phyloP scores from a whole-genome alignment of 805 yeast species.

The Scheffersomyces lignosus region DNA sequence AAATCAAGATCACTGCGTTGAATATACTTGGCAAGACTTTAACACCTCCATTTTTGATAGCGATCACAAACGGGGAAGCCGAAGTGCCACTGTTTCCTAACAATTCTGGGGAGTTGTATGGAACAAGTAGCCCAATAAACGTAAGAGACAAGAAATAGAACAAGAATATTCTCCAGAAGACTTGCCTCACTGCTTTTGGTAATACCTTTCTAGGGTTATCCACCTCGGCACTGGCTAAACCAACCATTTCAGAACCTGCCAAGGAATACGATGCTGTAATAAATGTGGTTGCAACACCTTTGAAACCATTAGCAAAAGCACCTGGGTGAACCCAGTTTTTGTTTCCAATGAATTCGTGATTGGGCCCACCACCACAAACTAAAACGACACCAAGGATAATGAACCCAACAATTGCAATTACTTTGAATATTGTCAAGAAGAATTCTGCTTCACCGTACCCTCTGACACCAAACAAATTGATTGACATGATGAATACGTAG shows the following conservation, averaged over 20 bases:
- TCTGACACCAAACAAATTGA: slow-evolving; percentile 36
- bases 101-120: slow-evolving; percentile 15
- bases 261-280: slow-evolving; percentile 38
- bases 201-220: slow-evolving; percentile 38
- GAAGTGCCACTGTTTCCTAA: slow-evolving; percentile 18
- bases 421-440: slow-evolving; percentile 29
- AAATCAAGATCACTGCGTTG: slow-evolving; percentile 27
- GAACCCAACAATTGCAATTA: slow-evolving; percentile 37
- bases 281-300: slow-evolving; percentile 38
- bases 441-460: slow-evolving; percentile 42
- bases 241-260: slow-evolving; percentile 40
- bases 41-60: slow-evolving; percentile 27
- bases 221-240: slow-evolving; percentile 40
- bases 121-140: slow-evolving; percentile 23
- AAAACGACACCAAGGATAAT: slow-evolving; percentile 35
- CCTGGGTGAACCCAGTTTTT: slow-evolving; percentile 33
- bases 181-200: slow-evolving; percentile 45
- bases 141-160: slow-evolving; percentile 34
- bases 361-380: slow-evolving; percentile 42
- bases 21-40: slow-evolving; percentile 25
- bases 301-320: slow-evolving; percentile 38
- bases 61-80: slow-evolving; percentile 31
- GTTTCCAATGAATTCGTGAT: slow-evolving; percentile 34
- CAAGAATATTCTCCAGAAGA: slow-evolving; percentile 43
- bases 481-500: slow-evolving; percentile 26